Evolutionary conservation across 768 basidiomycete species (phyloP), one percentile per base, ranked within the genome.

Genomic region (Collybia mongolica): DNA sequence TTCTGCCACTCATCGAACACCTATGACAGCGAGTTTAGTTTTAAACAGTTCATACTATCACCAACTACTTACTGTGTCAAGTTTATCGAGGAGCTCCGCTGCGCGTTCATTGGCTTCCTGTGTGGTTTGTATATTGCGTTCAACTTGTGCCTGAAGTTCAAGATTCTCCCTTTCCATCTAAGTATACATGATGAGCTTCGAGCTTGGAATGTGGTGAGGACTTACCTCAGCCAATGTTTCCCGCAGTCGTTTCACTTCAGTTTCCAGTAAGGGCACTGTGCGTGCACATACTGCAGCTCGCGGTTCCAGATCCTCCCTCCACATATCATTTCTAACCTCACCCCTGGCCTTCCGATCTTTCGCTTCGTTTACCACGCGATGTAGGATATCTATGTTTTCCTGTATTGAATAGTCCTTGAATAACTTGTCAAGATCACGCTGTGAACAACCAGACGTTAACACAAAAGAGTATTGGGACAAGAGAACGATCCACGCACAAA

Each of bases 391-490:
- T 26, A 91, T 77, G 55, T 81, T 85, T 39, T 84, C 82, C 55
- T 81, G 80, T 1, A 87, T 82, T 44, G 80, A 73, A 58, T 86
- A 84, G 48, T 85, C 78, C 23, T 73, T 79, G 63, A 90, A 84
- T n/a, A 91, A 54, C 32, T 82, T 77, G 45, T 90, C 84, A 36
- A 86, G 75, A 53, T 84, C 80, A 32, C 79, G 77, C 87, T 90
- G 46, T 5, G n/a, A 40, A 46, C 35, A 28, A 35, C 42, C 17
- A 53, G 41, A 42, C 36, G 46, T 40, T 9, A 29, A 17, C 26
- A 15, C 20, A 11, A 46, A 12, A 14, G 2, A 19, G 6, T 2
- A 15, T 48, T 39, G 19, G 24, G 37, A 51, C 46, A 18, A 22
- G 29, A 23, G 50, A 45, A 41, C 48, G 45, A 57, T 66, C 47